Evolutionary conservation across 306 rosid species (phyloP).

Genomic region (Dicorynia guianensis): DNA sequence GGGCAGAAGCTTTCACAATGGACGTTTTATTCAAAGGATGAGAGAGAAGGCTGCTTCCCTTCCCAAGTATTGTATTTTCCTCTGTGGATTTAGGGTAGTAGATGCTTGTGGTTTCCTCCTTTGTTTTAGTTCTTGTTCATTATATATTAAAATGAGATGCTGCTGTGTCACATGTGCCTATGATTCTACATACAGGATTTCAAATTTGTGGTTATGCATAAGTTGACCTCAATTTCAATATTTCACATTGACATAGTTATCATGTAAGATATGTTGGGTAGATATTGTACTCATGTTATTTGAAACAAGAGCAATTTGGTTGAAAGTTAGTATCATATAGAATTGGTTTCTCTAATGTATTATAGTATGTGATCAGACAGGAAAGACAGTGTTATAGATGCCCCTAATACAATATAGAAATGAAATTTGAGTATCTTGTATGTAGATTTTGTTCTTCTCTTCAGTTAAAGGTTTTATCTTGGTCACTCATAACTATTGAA

Average conservation of each 20-base stretch:
- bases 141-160: not conserved
- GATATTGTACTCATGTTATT: not conserved
- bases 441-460: slow-evolving; percentile 33
- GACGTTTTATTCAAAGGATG: slow-evolving; percentile 96
- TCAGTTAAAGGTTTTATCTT: slow-evolving; percentile 21
- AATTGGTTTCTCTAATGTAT: not conserved
- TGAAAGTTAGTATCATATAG: not conserved
- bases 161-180: not conserved
- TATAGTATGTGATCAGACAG: not conserved
- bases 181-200: not conserved
- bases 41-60: slow-evolving; percentile 82
- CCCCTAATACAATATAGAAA: not conserved
- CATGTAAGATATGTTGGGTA: not conserved
- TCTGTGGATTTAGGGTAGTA: slow-evolving; percentile 10
- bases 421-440: slow-evolving; percentile 19
- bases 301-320: not conserved
- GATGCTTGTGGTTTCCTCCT: slow-evolving; percentile 15
- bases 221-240: not conserved
- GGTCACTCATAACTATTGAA: slow-evolving; percentile 7
- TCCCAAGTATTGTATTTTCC: slow-evolving; percentile 66
- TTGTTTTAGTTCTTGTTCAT: not conserved
- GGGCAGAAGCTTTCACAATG: slow-evolving; percentile 97
- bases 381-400: not conserved
- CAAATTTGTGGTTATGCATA: not conserved
- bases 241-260: not conserved